Evolutionary conservation across 176 grass and related monocot species (phyloP), one percentile per base, ranked within the genome.

Genomic region (Tillandsia leiboldiana): DNA sequence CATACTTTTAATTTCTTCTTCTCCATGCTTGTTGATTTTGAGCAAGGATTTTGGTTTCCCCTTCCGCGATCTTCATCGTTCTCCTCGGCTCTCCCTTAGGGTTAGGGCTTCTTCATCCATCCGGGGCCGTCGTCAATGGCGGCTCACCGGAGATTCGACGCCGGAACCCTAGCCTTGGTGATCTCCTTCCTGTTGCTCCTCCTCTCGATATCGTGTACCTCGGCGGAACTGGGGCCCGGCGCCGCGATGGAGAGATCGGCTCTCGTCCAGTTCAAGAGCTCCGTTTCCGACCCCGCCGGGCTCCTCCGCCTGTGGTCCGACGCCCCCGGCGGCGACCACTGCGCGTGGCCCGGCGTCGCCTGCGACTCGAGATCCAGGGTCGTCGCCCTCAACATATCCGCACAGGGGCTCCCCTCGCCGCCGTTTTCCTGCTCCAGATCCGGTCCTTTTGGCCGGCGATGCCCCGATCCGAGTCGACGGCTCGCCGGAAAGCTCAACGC

Each of bases 301-400:
- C 67, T 53, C 11, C 53, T 82, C 70, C 69, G 69, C 61, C 59
- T 12, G 17, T 63, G 72, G 65, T 83, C 77, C 73, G 67, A 79
- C 0, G 22, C 53, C n/a, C 51, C 9, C 65, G 66, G 48, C 2
- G 58, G 67, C 8, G 78, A 88, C 59, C 80, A 91, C 75, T 96
- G 91, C 87, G 75, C 62, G 54, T 91, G 88, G 91, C 65, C 26
- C 5, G 83, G 83, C 14, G 80, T 96, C 8, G 67, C 69, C 28
- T 96, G 91, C 77, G 85, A 96, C 57, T 68, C 49, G 9, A 81
- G 62, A 33, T 91, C 75, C 67, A 78, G 91, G 15, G 85, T 96
- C 70, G 73, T 90, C 53, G 64, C 82, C 54, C 72, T 96, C 29
- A 63, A 51, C 58, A 86, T 82, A 62, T 49, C 77, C 22, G 51